Base-by-base conservation (phyloP, 2,329 filamentous ascomycete species). In the Didymella sp. region DNA sequence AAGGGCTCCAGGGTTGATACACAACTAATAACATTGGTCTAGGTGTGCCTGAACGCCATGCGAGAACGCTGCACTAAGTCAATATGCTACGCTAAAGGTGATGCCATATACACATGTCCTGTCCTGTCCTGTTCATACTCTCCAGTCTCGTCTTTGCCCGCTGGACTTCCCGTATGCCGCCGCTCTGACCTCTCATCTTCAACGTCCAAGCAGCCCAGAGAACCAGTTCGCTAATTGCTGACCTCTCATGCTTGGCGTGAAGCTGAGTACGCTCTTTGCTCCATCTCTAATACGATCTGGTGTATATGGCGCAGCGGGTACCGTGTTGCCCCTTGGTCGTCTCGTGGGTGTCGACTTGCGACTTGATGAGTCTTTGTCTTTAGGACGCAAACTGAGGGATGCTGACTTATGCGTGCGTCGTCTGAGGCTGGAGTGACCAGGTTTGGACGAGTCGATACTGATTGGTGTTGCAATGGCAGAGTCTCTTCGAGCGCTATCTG, bases 211-310 rank as follows among this genome's bases (percentile, higher is more conserved):
- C 17, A 76, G 50, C 2, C 69, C 72, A 1, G 73, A 73, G 19
- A 76, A 63, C 73, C 73, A 74, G 22, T 37, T 67, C 6, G 70
- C 57, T n/a, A 75, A 41, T 15, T 73, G 69, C 60, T 69, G 73
- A 2, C 67, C 63, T n/a, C 58, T 57, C 44, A 64, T 59, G 35
- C 64, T 69, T 1, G 67, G 67, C 13, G 71, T 64, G 45, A 69
- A 62, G 35, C 68, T 71, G 4, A 67, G 13, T 19, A 63, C 51
- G 44, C 66, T 70, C 6, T 41, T 48, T 12, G 42, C 37, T 1
- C 49, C 11, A 3, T 22, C 24, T 17, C 31, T 12, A 9, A 9
- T 54, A 33, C 9, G 51, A 47, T 54, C 49, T 12, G 40, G 21
- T 25, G 45, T 31, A 40, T 53, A 2, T 41, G 21, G 40, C 5